Evolutionary conservation across 768 basidiomycete species (phyloP), one percentile per base, ranked within the genome.

Genomic region (Gymnopilus junonius): DNA sequence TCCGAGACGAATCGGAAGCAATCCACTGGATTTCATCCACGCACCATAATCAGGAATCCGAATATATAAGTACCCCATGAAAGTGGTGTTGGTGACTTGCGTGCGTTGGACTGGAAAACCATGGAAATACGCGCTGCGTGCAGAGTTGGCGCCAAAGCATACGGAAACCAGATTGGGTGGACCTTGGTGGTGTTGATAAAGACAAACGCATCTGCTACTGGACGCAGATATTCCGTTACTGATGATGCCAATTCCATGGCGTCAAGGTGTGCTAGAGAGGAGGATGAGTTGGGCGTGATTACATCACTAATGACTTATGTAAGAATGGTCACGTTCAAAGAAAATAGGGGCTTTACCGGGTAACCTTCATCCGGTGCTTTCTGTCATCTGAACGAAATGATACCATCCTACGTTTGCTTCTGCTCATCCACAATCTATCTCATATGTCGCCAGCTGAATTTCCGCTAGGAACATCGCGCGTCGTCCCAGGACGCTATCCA

Each of bases 41-140:
- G 34, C 43, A 82, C 82, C 80, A 83, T 83, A 23, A 83, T 65
- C 8, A 84, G 73, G 64, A 79, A 85, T 8, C 84, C 83, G 12
- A 70, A 70, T 12, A 83, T 70, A 68, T 83, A 78, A 3, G 78
- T 77, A 4, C 77, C 77, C 82, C 82, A 83, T 8, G 80, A 76
- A 10, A 79, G 70, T n/a, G 65, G 55, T 21, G 59, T 69, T 5
- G 69, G 56, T 5, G 77, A 73, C 54, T 71, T 71, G 54, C 77
- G 70, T 12, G 74, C 74, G 59, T 80, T 79, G 1, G 73, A 64
- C 65, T 84, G 82, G 69, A 77, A 85, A 4, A 70, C 76, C n/a
- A 80, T 72, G 0, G 83, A 84, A 23, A 82, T 75, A 34, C 83
- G 67, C 23, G 78, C 73, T 29, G 82, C 83, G 67, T 84, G 83